Conservation (phyloP, 2,329 filamentous ascomycete genomes). For the Fusarium nurragi region DNA sequence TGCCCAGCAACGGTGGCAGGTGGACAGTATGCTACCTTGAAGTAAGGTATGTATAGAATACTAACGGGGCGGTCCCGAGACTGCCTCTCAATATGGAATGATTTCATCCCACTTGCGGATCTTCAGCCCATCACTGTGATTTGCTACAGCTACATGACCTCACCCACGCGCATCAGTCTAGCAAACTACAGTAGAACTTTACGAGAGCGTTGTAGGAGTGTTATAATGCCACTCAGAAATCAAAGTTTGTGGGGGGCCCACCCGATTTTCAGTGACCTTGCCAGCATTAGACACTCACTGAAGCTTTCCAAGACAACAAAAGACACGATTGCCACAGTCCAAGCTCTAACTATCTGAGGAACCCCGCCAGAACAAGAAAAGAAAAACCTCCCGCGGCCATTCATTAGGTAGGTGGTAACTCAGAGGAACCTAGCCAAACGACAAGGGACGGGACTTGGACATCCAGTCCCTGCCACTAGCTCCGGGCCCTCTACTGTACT, state of each 20-base stretch:
- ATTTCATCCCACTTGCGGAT: slow-evolving; percentile 2
- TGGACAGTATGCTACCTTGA: background rate
- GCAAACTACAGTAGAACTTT: background rate
- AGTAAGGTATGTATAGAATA: background rate
- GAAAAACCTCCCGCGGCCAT: slow-evolving; percentile 22
- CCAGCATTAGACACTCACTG: background rate
- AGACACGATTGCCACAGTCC: background rate
- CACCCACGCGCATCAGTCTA: background rate
- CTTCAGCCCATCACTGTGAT: background rate
- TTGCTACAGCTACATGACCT: background rate
- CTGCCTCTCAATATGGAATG: background rate
- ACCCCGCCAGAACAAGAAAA: slow-evolving; percentile 1
- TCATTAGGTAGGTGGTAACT: background rate
- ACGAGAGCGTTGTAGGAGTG: background rate
- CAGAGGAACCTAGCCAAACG: slow-evolving; percentile 30
- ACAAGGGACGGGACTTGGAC: slow-evolving; percentile 47
- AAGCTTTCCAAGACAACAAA: background rate
- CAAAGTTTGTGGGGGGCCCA: slow-evolving; percentile 6
- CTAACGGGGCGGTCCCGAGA: background rate
- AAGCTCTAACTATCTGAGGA: slow-evolving; percentile 5
- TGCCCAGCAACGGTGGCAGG: slow-evolving; percentile 23
- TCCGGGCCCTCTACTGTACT: background rate
- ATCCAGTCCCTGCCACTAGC: slow-evolving; percentile 32
- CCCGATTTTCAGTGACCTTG: background rate
- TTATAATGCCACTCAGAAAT: background rate